phyloP scores from a whole-genome alignment of 2,329 filamentous ascomycete species.

The Pseudogymnoascus pannorum region DNA sequence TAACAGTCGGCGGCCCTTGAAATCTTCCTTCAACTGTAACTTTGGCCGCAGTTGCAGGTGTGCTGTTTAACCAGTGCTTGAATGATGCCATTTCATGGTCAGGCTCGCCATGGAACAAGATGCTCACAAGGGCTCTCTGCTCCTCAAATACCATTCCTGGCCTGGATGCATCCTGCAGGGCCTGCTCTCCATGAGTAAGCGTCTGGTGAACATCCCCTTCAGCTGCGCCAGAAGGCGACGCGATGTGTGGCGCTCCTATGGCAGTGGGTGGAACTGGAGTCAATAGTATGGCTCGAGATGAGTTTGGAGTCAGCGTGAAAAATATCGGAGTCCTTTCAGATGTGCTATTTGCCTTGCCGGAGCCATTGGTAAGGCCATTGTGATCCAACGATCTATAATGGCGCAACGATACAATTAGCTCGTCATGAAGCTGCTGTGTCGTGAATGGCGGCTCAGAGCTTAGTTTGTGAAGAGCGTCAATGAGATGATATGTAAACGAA shows the following conservation, averaged over 20 bases:
- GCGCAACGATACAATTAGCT: slow-evolving; percentile 36
- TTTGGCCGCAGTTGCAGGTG: slow-evolving; percentile 47
- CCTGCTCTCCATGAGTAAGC: slow-evolving; percentile 16
- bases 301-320: slow-evolving; percentile 49
- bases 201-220: slow-evolving; percentile 21
- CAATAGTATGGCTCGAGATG: slow-evolving; percentile 46
- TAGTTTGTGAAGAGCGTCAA: slow-evolving; percentile 48
- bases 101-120: slow-evolving; percentile 58
- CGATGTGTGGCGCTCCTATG: slow-evolving; percentile 27
- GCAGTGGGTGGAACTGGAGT: slow-evolving; percentile 29
- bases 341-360: slow-evolving; percentile 28
- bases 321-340: slow-evolving; percentile 40
- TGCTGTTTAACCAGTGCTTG: slow-evolving; percentile 57
- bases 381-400: slow-evolving; percentile 37
- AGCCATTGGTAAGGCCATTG: slow-evolving; percentile 40
- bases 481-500: slow-evolving; percentile 52
- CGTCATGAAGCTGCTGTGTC: slow-evolving; percentile 49
- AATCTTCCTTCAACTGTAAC: slow-evolving; percentile 63
- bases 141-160: slow-evolving; percentile 54
- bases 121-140: slow-evolving; percentile 56
- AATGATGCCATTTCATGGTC: slow-evolving; percentile 60
- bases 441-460: slow-evolving; percentile 48
- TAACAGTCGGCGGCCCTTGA: slow-evolving; percentile 57
- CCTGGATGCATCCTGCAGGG: slow-evolving; percentile 24
- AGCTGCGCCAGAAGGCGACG: slow-evolving; percentile 23